Evolutionary conservation across 306 rosid species (phyloP).

Genomic region (Dalbergia cultrata): DNA sequence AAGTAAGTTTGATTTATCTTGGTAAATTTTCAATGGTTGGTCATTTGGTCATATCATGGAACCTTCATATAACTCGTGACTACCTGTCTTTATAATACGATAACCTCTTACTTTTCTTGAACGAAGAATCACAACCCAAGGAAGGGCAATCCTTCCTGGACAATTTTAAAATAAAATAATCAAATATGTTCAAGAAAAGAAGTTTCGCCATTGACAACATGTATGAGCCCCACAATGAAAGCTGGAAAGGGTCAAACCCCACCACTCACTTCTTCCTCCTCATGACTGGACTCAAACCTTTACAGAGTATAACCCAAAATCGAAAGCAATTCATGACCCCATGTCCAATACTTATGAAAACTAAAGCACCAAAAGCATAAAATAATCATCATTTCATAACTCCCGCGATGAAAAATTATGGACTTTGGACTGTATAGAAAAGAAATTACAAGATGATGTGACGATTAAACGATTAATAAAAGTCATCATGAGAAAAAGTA

Average conservation of each 20-base stretch:
- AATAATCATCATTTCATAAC: constrained; percentile 5
- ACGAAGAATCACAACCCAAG: neutral
- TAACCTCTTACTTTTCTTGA: neutral
- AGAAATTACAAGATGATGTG: neutral
- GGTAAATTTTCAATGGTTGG: neutral
- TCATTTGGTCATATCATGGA: neutral
- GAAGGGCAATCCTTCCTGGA: neutral
- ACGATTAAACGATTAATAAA: neutral
- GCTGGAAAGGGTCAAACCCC: constrained; percentile 14
- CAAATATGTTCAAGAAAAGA: neutral
- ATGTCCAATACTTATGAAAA: constrained; percentile 29
- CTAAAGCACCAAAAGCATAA: constrained; percentile 15
- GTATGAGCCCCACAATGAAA: neutral
- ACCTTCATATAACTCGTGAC: neutral
- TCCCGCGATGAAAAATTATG: constrained; percentile 9
- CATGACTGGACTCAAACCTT: neutral
- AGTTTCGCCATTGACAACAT: neutral
- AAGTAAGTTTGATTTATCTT: neutral
- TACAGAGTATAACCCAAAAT: constrained; percentile 17
- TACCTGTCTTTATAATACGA: too few relatives aligned
- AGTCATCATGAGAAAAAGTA: neutral
- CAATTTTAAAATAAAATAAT: neutral
- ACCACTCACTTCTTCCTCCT: neutral
- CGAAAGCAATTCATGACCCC: constrained; percentile 47
- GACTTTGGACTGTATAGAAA: neutral